A percentile compares a stretch with the other conserved stretches of the same genome.
Evolutionary conservation across 192 early-diverging fungal genomes (phyloP).

Genomic region (Backusella circina): DNA sequence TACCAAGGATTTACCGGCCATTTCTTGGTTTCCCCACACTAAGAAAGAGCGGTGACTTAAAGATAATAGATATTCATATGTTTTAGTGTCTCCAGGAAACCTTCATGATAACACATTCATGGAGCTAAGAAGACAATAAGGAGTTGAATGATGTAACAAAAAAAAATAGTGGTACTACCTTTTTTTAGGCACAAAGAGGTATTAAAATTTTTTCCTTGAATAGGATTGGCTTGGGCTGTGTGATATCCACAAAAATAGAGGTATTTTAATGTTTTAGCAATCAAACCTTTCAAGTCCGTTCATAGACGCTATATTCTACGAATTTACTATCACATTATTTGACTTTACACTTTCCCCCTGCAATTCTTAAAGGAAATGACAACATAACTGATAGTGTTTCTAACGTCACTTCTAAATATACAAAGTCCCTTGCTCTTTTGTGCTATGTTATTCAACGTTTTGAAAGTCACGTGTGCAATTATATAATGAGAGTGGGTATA

Average conservation of each 20-base stretch:
- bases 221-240: not conserved
- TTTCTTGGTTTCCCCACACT: not conserved
- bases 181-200: not conserved
- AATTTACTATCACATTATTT: not conserved
- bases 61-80: not conserved
- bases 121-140: not conserved
- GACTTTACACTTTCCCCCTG: not conserved
- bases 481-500: not conserved
- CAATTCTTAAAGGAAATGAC: not conserved
- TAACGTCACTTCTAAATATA: not conserved
- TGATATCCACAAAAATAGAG: not conserved
- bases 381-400: not conserved
- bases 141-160: not conserved
- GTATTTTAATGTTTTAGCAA: not conserved
- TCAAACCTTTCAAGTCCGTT: slow-evolving; percentile 2
- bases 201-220: not conserved
- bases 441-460: not conserved
- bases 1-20: not conserved
- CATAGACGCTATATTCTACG: not conserved
- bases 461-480: not conserved
- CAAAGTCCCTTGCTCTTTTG: not conserved
- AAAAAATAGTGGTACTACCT: not conserved
- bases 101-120: not conserved
- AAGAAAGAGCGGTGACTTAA: not conserved
- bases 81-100: not conserved